A percentile compares a stretch with the other conserved stretches of the same genome.
phyloP scores from a whole-genome alignment of 129 eudicot species.

The Flaveria robusta region DNA sequence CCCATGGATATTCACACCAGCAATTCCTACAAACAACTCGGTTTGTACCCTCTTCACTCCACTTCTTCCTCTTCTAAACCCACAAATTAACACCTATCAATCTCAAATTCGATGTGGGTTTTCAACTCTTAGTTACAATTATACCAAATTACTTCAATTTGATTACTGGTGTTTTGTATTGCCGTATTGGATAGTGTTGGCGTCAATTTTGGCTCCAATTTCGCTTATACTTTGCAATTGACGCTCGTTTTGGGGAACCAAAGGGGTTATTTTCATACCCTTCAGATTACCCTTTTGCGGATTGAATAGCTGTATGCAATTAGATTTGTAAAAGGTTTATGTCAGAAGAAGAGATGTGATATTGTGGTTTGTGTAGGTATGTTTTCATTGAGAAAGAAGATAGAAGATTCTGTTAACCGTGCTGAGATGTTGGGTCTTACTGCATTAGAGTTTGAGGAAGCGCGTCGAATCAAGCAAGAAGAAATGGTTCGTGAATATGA shows the following conservation, averaged over 20 bases:
- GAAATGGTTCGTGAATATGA: conserved; percentile 60
- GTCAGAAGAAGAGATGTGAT: conserved; percentile 7
- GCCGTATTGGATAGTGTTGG: not conserved
- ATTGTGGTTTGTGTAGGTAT: conserved; percentile 48
- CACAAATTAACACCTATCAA: not conserved
- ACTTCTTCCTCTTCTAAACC: not conserved
- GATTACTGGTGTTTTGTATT: not conserved
- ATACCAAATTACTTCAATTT: not conserved
- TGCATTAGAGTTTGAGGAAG: conserved; percentile 77
- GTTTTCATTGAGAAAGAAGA: conserved; percentile 80
- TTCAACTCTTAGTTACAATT: not conserved
- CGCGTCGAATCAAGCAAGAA: conserved; percentile 53
- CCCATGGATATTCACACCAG: conserved; percentile 55
- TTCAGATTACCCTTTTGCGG: not conserved
- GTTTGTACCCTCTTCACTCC: conserved; percentile 41
- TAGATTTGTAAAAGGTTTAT: not conserved
- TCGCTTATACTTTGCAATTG: not conserved
- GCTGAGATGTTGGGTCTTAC: conserved; percentile 69
- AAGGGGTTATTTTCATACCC: not conserved
- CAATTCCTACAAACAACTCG: conserved; percentile 77
- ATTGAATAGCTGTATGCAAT: not conserved
- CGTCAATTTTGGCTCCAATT: not conserved
- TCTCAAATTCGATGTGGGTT: not conserved
- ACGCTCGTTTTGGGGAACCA: not conserved
- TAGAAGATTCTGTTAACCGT: conserved; percentile 76